Conservation (phyloP, 1,284 basidiomycete species). For the Sanguinoderma infundibulare region DNA sequence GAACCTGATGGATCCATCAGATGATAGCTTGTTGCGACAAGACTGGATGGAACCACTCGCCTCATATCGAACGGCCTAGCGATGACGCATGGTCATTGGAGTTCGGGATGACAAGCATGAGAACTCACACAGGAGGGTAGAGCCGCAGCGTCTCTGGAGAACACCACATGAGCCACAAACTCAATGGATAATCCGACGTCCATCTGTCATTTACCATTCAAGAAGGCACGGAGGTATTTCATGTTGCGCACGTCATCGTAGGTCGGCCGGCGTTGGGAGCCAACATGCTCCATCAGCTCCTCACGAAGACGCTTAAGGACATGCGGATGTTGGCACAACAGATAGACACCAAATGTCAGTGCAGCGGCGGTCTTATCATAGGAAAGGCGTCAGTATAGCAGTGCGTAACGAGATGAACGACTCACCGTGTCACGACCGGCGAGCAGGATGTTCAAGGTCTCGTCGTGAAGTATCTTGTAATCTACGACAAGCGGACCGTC, state of each 20-base stretch:
- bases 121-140: slow-evolving; percentile 36
- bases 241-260: slow-evolving; percentile 35
- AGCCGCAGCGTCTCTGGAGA: slow-evolving; percentile 34
- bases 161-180: background rate
- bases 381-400: background rate
- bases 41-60: slow-evolving; percentile 19
- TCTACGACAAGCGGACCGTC: slow-evolving; percentile 40
- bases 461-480: slow-evolving; percentile 63
- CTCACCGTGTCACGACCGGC: slow-evolving; percentile 73
- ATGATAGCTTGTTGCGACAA: slow-evolving; percentile 31
- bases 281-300: slow-evolving; percentile 28
- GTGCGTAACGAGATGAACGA: background rate
- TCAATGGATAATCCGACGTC: background rate
- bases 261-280: slow-evolving; percentile 27
- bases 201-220: slow-evolving; percentile 31
- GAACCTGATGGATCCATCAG: slow-evolving; percentile 11
- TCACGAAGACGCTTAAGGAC: slow-evolving; percentile 33
- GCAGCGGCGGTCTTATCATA: slow-evolving; percentile 34
- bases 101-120: background rate
- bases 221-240: slow-evolving; percentile 38
- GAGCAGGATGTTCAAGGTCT: slow-evolving; percentile 73
- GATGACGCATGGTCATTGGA: background rate
- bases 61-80: slow-evolving; percentile 32
- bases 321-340: slow-evolving; percentile 35
- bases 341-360: slow-evolving; percentile 36